phyloP scores from a whole-genome alignment of 2,329 filamentous ascomycete genomes.

The Diaporthe aspalathi region DNA sequence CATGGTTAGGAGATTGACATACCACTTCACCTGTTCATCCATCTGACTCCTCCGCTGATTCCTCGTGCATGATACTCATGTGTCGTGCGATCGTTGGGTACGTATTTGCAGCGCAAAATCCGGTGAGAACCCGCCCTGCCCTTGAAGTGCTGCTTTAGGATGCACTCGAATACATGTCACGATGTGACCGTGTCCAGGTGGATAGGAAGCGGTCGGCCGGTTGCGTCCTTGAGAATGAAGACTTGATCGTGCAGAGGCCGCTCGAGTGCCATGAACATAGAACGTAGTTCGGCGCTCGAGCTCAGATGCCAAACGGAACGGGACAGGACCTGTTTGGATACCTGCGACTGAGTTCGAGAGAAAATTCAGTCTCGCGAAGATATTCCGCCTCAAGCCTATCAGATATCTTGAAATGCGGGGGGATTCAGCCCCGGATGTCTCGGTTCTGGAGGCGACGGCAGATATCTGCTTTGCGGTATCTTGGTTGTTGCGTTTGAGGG shows the following conservation, averaged over 20 bases:
- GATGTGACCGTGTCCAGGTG: neutral
- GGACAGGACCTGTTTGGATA: neutral
- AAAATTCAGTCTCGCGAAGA: neutral
- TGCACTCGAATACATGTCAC: neutral
- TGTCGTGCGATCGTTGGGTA: neutral
- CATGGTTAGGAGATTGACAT: too few relatives aligned
- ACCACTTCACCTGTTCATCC: neutral
- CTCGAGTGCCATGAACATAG: neutral
- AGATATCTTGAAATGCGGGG: neutral
- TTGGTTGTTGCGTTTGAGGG: neutral
- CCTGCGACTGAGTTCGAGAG: neutral
- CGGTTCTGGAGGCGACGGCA: neutral
- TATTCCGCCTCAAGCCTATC: neutral
- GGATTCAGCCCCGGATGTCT: neutral
- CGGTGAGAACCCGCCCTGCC: neutral
- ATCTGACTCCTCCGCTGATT: neutral
- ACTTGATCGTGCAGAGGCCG: neutral
- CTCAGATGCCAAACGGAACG: neutral
- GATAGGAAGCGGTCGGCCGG: neutral
- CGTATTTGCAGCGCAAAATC: neutral
- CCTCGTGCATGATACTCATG: conserved; percentile 4
- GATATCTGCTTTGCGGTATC: neutral
- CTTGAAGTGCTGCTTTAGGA: neutral
- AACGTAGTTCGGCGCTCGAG: neutral
- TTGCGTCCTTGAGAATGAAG: conserved; percentile 14